These are phyloP conservation scores for Microbotryum saponariae DNA, from an alignment of 1,284 basidiomycete species.

Conservation along the genomic window DNA sequence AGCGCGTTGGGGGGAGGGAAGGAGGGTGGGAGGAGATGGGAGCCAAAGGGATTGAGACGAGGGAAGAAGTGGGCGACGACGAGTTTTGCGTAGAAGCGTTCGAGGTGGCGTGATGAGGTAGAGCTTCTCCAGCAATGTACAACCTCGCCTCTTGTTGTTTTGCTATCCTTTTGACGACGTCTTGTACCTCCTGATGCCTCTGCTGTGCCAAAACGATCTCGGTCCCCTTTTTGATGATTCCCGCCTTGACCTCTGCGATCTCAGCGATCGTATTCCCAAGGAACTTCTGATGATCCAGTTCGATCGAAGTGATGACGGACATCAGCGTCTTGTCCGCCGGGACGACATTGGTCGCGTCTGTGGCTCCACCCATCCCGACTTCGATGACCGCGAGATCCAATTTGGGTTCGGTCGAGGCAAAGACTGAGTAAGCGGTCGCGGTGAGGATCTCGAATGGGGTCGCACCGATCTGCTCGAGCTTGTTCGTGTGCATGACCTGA, in stretches of 20 bases:
- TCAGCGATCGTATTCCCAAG: constrained; percentile 66
- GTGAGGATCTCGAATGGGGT: constrained; percentile 80
- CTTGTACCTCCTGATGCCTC: constrained; percentile 50
- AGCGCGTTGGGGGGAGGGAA: neutral
- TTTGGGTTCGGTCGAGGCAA: constrained; percentile 50
- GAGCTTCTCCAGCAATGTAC: constrained; percentile 13
- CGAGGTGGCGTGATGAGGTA: too few relatives aligned
- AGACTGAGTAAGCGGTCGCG: constrained; percentile 62
- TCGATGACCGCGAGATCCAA: constrained; percentile 83
- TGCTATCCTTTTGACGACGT: constrained; percentile 46
- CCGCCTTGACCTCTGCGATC: constrained; percentile 78
- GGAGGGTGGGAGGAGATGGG: neutral
- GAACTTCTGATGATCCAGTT: constrained; percentile 85
- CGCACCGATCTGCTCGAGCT: constrained; percentile 43
- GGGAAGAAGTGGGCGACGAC: constrained; percentile 21
- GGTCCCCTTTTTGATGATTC: constrained; percentile 62
- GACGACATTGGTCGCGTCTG: constrained; percentile 90
- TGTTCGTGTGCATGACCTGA: constrained; percentile 46
- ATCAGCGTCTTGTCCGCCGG: constrained; percentile 61
- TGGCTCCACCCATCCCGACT: constrained; percentile 86
- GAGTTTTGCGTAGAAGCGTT: constrained; percentile 3
- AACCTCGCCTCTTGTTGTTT: constrained; percentile 35
- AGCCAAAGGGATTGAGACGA: neutral
- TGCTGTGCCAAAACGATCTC: constrained; percentile 72
- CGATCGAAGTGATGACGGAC: constrained; percentile 75